Percentiles rank a stretch among this genome's conserved stretches.
Evolutionary conservation across 2,329 filamentous ascomycete genomes (phyloP).

Genomic region (Pseudocercospora cruenta): DNA sequence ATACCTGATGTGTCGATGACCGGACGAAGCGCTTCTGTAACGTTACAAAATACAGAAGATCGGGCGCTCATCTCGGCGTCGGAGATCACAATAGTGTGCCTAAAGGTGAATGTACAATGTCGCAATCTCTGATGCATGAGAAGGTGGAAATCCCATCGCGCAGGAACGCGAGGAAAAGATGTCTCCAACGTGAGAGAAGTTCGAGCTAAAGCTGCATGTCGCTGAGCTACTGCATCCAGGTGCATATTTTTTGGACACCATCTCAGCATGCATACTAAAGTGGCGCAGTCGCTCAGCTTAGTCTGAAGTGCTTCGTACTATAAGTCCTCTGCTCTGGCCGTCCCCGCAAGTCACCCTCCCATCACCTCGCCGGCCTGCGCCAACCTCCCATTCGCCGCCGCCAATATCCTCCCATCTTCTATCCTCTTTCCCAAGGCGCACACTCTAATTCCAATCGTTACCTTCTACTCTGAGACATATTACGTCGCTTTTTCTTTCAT

Average conservation of each 20-base stretch:
- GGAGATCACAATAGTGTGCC: conserved; percentile 25
- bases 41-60: conserved; percentile 22
- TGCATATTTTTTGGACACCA: conserved; percentile 4
- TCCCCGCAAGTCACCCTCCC: conserved; percentile 14
- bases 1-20: conserved; percentile 24
- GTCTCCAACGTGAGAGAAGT: conserved; percentile 18
- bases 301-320: conserved; percentile 3
- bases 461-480: conserved; percentile 32
- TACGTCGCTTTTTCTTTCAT: conserved; percentile 33
- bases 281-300: conserved; percentile 26
- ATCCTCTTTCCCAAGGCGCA: conserved; percentile 31
- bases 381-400: conserved; percentile 30
- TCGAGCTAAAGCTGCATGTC: conserved; percentile 28
- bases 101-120: conserved; percentile 20
- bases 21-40: conserved; percentile 24
- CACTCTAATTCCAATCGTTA: conserved; percentile 36
- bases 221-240: conserved; percentile 33
- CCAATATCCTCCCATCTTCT: conserved; percentile 27
- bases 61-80: conserved; percentile 16
- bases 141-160: conserved; percentile 13
- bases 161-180: conserved; percentile 28
- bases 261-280: conserved; percentile 17
- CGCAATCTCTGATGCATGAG: conserved; percentile 27
- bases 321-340: conserved; percentile 16
- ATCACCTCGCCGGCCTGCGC: conserved; percentile 25